Percentiles rank a stretch among this genome's conserved stretches.
phyloP scores from a whole-genome alignment of 257 asterid species.

The Jasminum sambac region DNA sequence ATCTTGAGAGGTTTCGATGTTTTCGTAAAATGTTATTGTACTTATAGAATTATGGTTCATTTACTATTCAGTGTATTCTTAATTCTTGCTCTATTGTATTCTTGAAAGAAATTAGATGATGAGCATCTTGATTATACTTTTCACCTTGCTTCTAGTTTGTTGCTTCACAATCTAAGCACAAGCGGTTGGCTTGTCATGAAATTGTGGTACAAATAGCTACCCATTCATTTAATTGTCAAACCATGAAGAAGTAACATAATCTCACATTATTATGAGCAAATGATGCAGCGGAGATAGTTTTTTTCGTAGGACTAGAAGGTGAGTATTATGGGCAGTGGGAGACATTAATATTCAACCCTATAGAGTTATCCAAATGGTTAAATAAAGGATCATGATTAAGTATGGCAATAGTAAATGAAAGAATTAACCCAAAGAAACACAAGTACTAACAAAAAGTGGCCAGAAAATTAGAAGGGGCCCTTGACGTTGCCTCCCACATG shows the following conservation, averaged over 20 bases:
- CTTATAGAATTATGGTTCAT: conserved; percentile 2
- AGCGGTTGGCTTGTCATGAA: conserved; percentile 9
- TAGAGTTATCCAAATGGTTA: background rate
- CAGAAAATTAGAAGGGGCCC: background rate
- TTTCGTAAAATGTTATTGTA: background rate
- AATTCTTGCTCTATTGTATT: conserved; percentile 17
- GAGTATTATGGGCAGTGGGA: background rate
- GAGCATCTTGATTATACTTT: background rate
- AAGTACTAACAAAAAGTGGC: background rate
- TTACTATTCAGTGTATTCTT: background rate
- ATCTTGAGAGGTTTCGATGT: conserved; percentile 3
- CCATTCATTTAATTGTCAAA: conserved; percentile 6
- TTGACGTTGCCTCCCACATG: background rate
- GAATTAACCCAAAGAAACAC: background rate
- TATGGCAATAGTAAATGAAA: background rate
- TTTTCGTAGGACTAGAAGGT: background rate
- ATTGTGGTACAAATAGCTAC: background rate
- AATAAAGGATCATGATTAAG: background rate
- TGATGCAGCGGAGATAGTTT: background rate
- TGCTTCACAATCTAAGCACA: conserved; percentile 5
- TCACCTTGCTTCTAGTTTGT: conserved; percentile 15
- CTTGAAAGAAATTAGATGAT: conserved; percentile 1
- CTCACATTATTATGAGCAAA: background rate
- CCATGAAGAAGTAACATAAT: background rate
- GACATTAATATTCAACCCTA: background rate